phyloP scores from a whole-genome alignment of 306 rosid genomes.

The Glycyrrhiza uralensis region DNA sequence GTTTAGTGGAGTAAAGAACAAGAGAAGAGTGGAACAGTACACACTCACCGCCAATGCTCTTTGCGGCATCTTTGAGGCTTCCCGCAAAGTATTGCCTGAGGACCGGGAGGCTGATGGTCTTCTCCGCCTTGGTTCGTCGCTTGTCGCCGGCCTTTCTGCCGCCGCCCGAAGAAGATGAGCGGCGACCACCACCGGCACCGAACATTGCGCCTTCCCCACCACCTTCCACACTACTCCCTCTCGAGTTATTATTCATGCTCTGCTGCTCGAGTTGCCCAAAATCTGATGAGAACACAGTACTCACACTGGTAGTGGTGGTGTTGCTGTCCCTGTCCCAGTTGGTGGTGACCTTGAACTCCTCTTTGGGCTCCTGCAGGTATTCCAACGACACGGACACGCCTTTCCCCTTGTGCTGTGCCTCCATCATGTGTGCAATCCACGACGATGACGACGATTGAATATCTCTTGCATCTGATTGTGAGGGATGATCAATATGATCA shows the following conservation, averaged over 20 bases:
- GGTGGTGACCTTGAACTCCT: slow-evolving; percentile 50
- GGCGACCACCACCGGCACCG: slow-evolving; percentile 5
- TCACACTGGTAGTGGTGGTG: no score
- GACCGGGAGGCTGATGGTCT: slow-evolving; percentile 57
- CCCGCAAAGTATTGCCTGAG: slow-evolving; percentile 56
- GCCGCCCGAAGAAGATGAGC: slow-evolving; percentile 25
- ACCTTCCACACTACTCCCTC: slow-evolving; percentile 30
- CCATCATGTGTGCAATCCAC: slow-evolving; percentile 60
- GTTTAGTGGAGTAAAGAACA: no score
- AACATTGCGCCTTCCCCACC: slow-evolving; percentile 38
- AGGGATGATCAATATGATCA: no score
- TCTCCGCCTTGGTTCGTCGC: slow-evolving; percentile 59
- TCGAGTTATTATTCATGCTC: slow-evolving; percentile 29
- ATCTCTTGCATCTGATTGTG: slow-evolving; percentile 16
- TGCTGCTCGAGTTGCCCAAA: slow-evolving; percentile 35
- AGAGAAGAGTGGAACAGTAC: no score
- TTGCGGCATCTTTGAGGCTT: slow-evolving; percentile 40
- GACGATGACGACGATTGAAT: slow-evolving; percentile 34
- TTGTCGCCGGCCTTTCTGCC: slow-evolving; percentile 57
- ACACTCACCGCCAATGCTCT: slow-evolving; percentile 40
- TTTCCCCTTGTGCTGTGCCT: slow-evolving; percentile 52
- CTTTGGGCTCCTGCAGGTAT: slow-evolving; percentile 40
- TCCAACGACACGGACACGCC: slow-evolving; percentile 46
- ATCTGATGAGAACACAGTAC: slow-evolving; percentile 31
- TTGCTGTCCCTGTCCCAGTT: slow-evolving; percentile 29